A percentile compares a stretch with the other conserved stretches of the same genome.
Evolutionary conservation across 2,329 filamentous ascomycete species (phyloP).

Genomic region (Meredithiella fracta): DNA sequence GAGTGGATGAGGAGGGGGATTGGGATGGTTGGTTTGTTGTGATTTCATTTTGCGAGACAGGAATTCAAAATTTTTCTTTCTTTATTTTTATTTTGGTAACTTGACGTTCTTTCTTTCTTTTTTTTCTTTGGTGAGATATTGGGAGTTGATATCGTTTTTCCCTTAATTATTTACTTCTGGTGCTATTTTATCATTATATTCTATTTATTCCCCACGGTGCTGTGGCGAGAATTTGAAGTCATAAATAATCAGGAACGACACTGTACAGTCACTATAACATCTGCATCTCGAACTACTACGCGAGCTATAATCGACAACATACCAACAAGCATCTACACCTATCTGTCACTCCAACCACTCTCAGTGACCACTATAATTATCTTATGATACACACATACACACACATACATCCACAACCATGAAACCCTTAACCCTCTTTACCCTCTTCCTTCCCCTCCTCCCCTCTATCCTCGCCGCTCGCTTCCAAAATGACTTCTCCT

Average conservation of each 20-base stretch:
- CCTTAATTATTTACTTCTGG: neutral
- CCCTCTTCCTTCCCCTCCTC: conserved; percentile 15
- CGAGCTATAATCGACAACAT: neutral
- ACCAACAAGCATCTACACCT: neutral
- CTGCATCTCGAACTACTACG: no score
- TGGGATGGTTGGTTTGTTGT: neutral
- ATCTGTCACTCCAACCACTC: neutral
- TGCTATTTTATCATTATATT: neutral
- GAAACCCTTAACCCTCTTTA: conserved; percentile 19
- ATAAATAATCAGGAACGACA: neutral
- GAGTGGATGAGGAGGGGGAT: neutral
- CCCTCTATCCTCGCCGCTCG: conserved; percentile 17
- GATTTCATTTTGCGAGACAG: no score
- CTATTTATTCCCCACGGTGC: neutral
- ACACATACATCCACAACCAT: conserved; percentile 1
- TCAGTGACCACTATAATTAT: no score
- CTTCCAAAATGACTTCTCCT: conserved; percentile 21
- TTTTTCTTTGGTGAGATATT: neutral
- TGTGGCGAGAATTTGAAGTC: neutral
- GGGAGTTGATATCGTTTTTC: neutral
- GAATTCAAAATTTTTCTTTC: no score
- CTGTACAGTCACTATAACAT: neutral
- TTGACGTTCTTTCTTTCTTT: neutral
- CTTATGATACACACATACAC: neutral
- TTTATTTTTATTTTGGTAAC: neutral